Conservation (phyloP, 805 yeast genomes). For the Candida dajiaensis region DNA sequence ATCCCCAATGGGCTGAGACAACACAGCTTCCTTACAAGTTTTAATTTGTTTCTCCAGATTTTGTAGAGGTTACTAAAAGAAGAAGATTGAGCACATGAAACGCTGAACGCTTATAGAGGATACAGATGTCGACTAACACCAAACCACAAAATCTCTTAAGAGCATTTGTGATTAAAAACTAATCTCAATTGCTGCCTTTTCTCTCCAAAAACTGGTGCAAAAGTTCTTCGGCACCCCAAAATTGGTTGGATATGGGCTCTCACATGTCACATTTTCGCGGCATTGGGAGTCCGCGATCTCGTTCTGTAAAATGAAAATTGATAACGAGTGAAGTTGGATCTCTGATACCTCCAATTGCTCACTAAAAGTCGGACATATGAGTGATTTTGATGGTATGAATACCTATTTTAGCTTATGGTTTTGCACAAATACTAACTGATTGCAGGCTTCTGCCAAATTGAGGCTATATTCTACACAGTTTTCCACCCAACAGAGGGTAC, state of each 20-base stretch:
- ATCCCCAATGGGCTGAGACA: too few species aligned
- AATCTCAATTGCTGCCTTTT: too few species aligned
- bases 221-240: neutral
- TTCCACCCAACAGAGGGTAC: slow-evolving; percentile 97
- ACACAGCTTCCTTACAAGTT: too few species aligned
- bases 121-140: too few species aligned
- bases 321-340: neutral
- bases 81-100: too few species aligned
- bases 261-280: neutral
- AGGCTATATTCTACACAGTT: slow-evolving; percentile 81
- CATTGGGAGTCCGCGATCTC: neutral
- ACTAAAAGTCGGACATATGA: neutral
- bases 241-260: neutral
- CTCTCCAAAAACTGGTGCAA: too few species aligned
- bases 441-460: slow-evolving; percentile 83
- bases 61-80: too few species aligned
- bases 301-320: neutral
- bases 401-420: neutral
- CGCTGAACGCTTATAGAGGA: too few species aligned
- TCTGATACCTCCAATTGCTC: neutral
- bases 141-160: too few species aligned
- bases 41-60: too few species aligned
- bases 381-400: slow-evolving; percentile 26
- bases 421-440: neutral
- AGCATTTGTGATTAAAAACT: too few species aligned